These are phyloP conservation scores for Erythrobasidium hasegawianum DNA, from an alignment of 1,284 basidiomycete species.

Conservation along the genomic window DNA sequence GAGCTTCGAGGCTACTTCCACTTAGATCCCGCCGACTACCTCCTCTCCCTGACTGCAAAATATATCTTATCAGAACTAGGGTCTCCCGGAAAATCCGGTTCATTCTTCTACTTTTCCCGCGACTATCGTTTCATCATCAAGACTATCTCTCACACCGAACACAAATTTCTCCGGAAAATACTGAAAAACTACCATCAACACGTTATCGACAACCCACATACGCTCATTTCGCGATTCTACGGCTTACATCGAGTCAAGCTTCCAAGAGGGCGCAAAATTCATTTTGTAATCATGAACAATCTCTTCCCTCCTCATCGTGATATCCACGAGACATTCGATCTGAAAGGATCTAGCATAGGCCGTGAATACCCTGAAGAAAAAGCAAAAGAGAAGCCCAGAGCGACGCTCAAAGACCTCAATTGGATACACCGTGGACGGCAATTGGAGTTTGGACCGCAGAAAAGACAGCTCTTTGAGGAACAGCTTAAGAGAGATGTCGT, in stretches of 20 bases:
- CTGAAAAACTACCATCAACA: slow-evolving; percentile 83
- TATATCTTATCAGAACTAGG: slow-evolving; percentile 97
- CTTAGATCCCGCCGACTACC: slow-evolving; percentile 93
- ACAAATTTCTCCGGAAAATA: slow-evolving; percentile 85
- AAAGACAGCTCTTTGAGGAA: slow-evolving; percentile 80
- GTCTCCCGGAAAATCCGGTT: slow-evolving; percentile 97
- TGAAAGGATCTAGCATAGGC: slow-evolving; percentile 91
- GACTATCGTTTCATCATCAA: slow-evolving; percentile 99
- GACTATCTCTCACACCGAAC: slow-evolving; percentile 90
- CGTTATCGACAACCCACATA: slow-evolving; percentile 86
- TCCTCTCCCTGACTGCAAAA: slow-evolving; percentile 90
- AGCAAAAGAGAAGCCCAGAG: slow-evolving; percentile 71
- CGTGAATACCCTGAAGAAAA: slow-evolving; percentile 84
- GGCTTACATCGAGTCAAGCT: slow-evolving; percentile 96
- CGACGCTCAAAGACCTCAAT: slow-evolving; percentile 92
- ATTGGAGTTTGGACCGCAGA: slow-evolving; percentile 89
- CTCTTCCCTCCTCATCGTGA: slow-evolving; percentile 96
- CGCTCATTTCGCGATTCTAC: slow-evolving; percentile 88
- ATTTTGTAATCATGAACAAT: slow-evolving; percentile 99
- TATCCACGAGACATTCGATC: slow-evolving; percentile 94
- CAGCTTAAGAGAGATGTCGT: slow-evolving; percentile 83
- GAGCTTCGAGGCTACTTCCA: slow-evolving; percentile 91
- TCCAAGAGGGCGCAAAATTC: slow-evolving; percentile 87
- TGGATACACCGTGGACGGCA: slow-evolving; percentile 79
- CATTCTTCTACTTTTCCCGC: slow-evolving; percentile 98